Base-by-base conservation (phyloP, 148 eudicot species). In the Oxyria digyna region DNA sequence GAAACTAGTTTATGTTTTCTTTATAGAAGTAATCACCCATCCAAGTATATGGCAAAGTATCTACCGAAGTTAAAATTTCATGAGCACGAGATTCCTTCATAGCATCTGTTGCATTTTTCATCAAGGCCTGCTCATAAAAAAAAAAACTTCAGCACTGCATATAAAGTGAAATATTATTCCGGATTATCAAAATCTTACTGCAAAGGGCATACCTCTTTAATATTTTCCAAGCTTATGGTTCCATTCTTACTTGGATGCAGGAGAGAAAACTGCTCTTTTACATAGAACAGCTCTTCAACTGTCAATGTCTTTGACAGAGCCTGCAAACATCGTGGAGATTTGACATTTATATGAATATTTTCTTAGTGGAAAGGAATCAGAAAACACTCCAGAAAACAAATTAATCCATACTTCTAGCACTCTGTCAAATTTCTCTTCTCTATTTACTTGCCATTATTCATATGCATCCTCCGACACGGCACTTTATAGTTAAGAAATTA, bases 51-150 rank as follows among this genome's bases (percentile, higher is more conserved):
- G 40, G 17, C 38, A 26, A 24, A 49, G 75, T 57, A 78, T 88
- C 38, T 75, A 95, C 99, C 40, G 97, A 91, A 75, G 87, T 77
- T 20, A 91, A 77, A 73, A 91, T 87, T 74, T 91, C 94, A 74
- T 85, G 87, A 33, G 91, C 79, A 35, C 88, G 85, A 49, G 99
- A 91, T 67, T 95, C 93, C 75, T 85, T 95, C 99, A 95, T 95
- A 73, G 91, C 97, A 73, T 88, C 94, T 4, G 99, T 95, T 70
- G 96, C 87, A 77, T 85, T 70, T 84, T 77, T 91, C 77, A 74
- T 70, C 82, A 95, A 82, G 75, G 97, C 97, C 99, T 95, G 86
- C 18, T 52, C 79, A 78, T 24, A 67, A 71, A 41, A 40, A 33
- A 75, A 62, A 74, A 41, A 37, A 13, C 67, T 26, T 33, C 59